Evolutionary conservation across 1,284 basidiomycete species (phyloP).

Genomic region (Trichosporon sp.): DNA sequence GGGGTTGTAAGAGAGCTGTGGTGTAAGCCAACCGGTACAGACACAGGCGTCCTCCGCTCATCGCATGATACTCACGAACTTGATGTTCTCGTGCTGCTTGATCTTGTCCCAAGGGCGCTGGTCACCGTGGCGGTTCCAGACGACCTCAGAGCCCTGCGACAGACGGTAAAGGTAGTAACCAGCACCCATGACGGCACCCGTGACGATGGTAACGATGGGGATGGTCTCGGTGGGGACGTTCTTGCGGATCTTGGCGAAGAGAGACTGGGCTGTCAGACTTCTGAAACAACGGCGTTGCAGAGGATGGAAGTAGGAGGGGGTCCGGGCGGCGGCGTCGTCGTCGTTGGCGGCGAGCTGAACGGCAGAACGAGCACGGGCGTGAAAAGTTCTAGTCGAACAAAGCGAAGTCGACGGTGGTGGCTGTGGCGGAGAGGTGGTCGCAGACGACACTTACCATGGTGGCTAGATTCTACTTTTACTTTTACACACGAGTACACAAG

Average conservation of each 20-base stretch:
- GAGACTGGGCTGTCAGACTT: not conserved
- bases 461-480: slow-evolving; percentile 3
- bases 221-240: slow-evolving; percentile 1
- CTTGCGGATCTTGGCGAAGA: not conserved
- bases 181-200: slow-evolving; percentile 37
- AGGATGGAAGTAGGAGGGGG: not conserved
- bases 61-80: slow-evolving; percentile 9
- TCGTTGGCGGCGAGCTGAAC: not conserved
- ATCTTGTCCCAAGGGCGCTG: slow-evolving; percentile 46
- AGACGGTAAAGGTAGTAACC: slow-evolving; percentile 41
- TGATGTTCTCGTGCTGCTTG: slow-evolving; percentile 44
- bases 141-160: slow-evolving; percentile 43
- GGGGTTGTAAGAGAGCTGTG: slow-evolving; percentile 16
- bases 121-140: slow-evolving; percentile 44
- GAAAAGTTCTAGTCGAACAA: not conserved
- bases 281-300: not conserved
- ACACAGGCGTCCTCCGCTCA: not conserved
- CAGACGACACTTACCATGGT: not conserved
- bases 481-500: not conserved
- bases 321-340: too few species aligned
- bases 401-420: not conserved
- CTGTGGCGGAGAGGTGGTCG: not conserved
- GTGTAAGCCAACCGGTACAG: not conserved
- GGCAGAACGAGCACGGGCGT: not conserved
- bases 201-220: slow-evolving; percentile 29